Conservation (phyloP, 192 early-diverging fungal genomes). For the Irineochytrium annulatum region DNA sequence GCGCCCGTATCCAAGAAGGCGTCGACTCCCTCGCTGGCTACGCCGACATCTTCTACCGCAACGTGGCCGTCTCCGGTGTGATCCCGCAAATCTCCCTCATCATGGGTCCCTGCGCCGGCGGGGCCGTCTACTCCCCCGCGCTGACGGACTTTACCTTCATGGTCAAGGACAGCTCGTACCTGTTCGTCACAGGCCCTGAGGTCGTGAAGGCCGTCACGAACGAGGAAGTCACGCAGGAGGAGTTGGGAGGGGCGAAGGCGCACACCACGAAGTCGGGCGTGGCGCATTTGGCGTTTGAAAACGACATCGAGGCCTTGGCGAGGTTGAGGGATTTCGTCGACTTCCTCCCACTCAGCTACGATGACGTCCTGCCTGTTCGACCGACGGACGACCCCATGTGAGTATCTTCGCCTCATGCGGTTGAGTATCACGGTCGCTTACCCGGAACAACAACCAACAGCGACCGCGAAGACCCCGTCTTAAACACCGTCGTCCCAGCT, state of each 20-base stretch:
- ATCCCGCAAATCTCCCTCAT: conserved; percentile 93
- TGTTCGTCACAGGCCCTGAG: conserved; percentile 96
- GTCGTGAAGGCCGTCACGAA: conserved; percentile 95
- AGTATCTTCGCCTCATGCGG: neutral
- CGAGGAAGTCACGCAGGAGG: conserved; percentile 91
- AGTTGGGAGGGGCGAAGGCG: conserved; percentile 84
- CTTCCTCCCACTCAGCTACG: conserved; percentile 84
- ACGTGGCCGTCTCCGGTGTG: conserved; percentile 89
- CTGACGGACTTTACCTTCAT: conserved; percentile 96
- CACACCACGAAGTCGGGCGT: conserved; percentile 92
- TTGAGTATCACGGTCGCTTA: neutral
- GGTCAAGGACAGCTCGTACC: conserved; percentile 91
- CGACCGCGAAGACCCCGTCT: conserved; percentile 66
- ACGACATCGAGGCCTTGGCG: conserved; percentile 86
- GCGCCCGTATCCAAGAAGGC: conserved; percentile 97
- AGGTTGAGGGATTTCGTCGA: conserved; percentile 79
- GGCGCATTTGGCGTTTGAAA: conserved; percentile 87
- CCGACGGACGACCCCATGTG: conserved; percentile 59
- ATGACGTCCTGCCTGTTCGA: conserved; percentile 58
- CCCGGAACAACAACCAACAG: neutral
- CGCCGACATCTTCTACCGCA: conserved; percentile 93
- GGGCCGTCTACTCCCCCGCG: conserved; percentile 95
- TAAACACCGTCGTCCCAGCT: conserved; percentile 84
- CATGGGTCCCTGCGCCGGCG: conserved; percentile 98
- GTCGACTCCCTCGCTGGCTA: conserved; percentile 94